phyloP scores from a whole-genome alignment of 306 rosid species.

The Glycyrrhiza uralensis region DNA sequence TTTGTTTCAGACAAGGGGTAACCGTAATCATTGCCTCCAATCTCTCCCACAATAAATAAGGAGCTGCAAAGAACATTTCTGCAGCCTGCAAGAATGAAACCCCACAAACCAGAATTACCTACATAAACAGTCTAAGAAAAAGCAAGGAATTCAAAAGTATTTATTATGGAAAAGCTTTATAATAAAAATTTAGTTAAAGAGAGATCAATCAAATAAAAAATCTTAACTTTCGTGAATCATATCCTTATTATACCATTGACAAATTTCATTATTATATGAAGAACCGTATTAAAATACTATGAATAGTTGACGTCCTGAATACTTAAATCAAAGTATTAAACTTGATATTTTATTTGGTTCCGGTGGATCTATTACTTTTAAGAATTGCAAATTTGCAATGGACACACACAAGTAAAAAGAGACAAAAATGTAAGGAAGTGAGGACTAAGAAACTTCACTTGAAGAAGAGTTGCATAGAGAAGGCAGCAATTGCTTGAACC shows the following conservation, averaged over 20 bases:
- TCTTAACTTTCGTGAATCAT: not conserved
- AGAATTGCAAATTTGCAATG: not conserved
- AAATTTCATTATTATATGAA: not conserved
- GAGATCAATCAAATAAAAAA: not conserved
- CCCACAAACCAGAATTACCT: not conserved
- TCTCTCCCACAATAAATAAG: constrained; percentile 61
- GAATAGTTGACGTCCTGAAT: not conserved
- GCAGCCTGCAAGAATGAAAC: constrained; percentile 45
- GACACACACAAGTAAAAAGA: not conserved
- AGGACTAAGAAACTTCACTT: constrained; percentile 12
- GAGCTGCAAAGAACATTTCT: constrained; percentile 32
- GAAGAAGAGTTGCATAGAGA: constrained; percentile 49
- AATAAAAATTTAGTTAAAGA: not conserved
- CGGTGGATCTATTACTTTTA: not conserved
- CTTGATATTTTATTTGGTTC: not conserved
- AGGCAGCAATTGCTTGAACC: constrained; percentile 47
- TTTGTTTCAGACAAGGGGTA: constrained; percentile 27
- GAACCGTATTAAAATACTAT: not conserved
- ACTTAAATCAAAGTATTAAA: no score
- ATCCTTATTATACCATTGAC: not conserved
- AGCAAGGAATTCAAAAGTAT: not conserved
- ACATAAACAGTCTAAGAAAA: not conserved
- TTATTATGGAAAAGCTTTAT: not conserved
- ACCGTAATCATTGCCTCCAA: constrained; percentile 66
- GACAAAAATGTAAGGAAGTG: not conserved